A percentile compares a stretch with the other conserved stretches of the same genome.
Evolutionary conservation across 129 eudicot species (phyloP).

Genomic region (Solidago caesia): DNA sequence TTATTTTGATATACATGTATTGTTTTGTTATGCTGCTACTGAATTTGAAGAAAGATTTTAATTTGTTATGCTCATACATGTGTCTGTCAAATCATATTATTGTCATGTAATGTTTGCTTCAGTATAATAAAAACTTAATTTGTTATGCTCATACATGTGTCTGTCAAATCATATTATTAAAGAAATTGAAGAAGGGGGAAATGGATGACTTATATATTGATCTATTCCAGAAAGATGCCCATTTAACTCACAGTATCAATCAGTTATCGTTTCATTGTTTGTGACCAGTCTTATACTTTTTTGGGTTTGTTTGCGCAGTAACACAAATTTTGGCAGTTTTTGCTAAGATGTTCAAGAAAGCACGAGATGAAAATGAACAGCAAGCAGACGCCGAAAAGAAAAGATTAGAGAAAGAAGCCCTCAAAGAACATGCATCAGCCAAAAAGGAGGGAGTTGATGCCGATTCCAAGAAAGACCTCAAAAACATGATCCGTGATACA

Average conservation of each 20-base stretch:
- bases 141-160: no score
- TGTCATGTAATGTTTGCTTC: no score
- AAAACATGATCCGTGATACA: conserved; percentile 43
- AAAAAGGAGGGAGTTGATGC: conserved; percentile 40
- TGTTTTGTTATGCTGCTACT: no score
- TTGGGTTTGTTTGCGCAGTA: conserved; percentile 54
- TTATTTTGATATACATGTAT: no score
- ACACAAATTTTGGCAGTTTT: conserved; percentile 83
- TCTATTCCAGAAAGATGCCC: not conserved
- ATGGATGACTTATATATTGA: not conserved
- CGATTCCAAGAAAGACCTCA: conserved; percentile 48
- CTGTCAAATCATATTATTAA: no score
- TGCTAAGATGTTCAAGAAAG: conserved; percentile 82
- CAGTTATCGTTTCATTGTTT: not conserved
- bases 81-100: no score
- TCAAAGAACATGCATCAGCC: conserved; percentile 70
- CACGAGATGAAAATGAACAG: conserved; percentile 86
- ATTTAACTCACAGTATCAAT: not conserved
- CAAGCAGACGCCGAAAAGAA: conserved; percentile 91
- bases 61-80: no score
- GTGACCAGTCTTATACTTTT: not conserved
- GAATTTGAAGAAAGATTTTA: no score
- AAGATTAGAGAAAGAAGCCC: conserved; percentile 93
- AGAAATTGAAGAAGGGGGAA: no score
- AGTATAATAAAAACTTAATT: no score